Evolutionary conservation across 106 monocot genomes (phyloP).

Genomic region (Phalaenopsis aphrodite): DNA sequence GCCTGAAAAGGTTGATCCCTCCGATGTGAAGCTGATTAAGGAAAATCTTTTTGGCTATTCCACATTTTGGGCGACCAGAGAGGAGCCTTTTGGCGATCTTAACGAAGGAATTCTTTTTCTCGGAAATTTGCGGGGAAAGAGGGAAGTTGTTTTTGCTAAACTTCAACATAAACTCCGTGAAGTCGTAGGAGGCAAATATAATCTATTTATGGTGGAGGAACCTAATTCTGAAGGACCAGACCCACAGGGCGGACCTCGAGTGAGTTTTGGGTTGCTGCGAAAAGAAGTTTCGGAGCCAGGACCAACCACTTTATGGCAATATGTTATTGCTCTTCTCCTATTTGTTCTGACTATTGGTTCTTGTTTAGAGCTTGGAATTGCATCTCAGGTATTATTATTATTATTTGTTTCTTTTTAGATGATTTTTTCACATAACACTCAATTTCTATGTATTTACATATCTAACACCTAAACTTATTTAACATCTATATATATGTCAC

Average conservation of each 20-base stretch:
- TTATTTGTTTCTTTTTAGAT: neutral
- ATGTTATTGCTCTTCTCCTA: constrained; percentile 86
- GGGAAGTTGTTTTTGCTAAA: constrained; percentile 79
- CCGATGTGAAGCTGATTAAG: constrained; percentile 85
- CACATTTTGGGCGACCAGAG: constrained; percentile 91
- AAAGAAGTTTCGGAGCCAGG: constrained; percentile 98
- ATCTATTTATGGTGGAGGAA: constrained; percentile 96
- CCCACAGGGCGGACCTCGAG: constrained; percentile 90
- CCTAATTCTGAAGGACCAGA: constrained; percentile 92
- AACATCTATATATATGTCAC: no score
- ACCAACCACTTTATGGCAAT: constrained; percentile 90
- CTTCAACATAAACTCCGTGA: constrained; percentile 61
- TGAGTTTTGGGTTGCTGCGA: constrained; percentile 85
- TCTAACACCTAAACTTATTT: no score
- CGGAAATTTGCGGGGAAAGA: constrained; percentile 84
- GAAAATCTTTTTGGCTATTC: constrained; percentile 96
- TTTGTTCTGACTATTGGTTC: constrained; percentile 86
- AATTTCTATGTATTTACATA: no score
- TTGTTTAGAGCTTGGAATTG: constrained; percentile 93
- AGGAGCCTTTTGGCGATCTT: constrained; percentile 94
- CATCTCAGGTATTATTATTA: constrained; percentile 64
- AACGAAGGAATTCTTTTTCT: constrained; percentile 94
- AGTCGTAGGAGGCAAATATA: constrained; percentile 73
- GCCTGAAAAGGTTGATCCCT: constrained; percentile 89
- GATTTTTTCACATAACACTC: no score